Base-by-base conservation (phyloP, 1,284 basidiomycete genomes). In the Moesziomyces antarcticus region DNA sequence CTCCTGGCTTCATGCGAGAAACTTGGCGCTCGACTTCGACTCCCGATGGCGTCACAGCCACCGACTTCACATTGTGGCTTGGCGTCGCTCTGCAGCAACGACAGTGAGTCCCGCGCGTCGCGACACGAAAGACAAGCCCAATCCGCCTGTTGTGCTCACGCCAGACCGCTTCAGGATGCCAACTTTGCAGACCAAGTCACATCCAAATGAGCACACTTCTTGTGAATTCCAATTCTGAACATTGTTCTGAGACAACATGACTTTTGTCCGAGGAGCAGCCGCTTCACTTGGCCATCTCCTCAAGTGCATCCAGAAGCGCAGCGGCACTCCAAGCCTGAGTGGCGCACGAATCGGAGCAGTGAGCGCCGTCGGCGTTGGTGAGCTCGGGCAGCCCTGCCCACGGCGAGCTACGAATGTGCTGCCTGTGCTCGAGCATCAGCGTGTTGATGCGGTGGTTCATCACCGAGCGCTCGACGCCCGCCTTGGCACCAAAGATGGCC, bases 401-500 rank as follows among this genome's bases (percentile, higher is more conserved):
- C 0, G 80, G 77, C 46, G 52, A 56, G 1, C 56, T 40, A 22
- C 62, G 54, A 48, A 81, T 75, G 50, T 79, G 74, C 44, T 57
- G 50, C 7, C 77, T 69, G 55, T 80, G 78, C 43, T 73, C 70
- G 16, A 73, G 51, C 48, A 78, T 55, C 62, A 80, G 54, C 8
- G 60, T 52, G 55, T 73, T 76, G 54, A 78, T 62, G 33, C 66
- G 64, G 53, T 78, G 75, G 42, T 65, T 69, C 30, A 78, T 64
- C 24, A 77, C 65, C 5, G 60, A 52, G 37, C 61, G 50, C 21
- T 73, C 50, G n/a, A 53, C 59, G 44, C 67, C 73, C 1, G 57
- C 67, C 46, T 71, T 61, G 20, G 43, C 45, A 20, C 96, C 71
- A 60, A 81, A 81, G 50, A 77, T 63, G 44, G 73, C 57, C 16